Evolutionary conservation across 2,329 filamentous ascomycete genomes (phyloP), one percentile per base, ranked within the genome.

Genomic region (Dactylonectria macrodidyma): DNA sequence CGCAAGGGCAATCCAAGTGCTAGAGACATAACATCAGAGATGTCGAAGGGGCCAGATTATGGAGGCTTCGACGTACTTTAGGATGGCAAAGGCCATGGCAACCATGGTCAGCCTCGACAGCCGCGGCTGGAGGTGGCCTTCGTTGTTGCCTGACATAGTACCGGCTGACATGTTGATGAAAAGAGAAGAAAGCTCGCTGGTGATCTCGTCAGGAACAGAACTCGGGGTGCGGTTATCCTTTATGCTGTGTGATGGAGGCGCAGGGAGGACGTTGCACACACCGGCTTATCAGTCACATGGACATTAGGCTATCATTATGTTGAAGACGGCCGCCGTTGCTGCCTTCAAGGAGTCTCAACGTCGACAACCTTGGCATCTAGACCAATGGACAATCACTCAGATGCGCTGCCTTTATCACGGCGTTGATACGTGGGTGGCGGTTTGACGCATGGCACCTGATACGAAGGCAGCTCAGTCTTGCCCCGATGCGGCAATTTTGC

Each of bases 1-100:
- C 0, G 82, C 82, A 2, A 84, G 76, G 11, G 81, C 81, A n/a
- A 76, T 76, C 74, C 74, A 76, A 0, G 74, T 76, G 30, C 73
- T 76, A 5, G 7, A n/a, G 10, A 14, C 12, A 16, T 50, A 10
- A n/a, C 0, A 26, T 75, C 36, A 75, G 73, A 16, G 0, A 11
- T 30, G 7, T 1, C 1, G 0, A 9, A 3, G 16, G 6, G 9
- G 9, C 8, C 5, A 1, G 2, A 2, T 30, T 10, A 3, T 6
- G 2, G 16, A 19, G 9, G 14, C 44, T 26, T 2, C 1, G 1
- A 59, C 70, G 41, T 55, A 75, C 82, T 84, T 84, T 9, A 84
- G 74, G 54, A 84, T 84, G 16, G 82, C 82, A 68, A 84, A 84
- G 5, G 81, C 80, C 78, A 84, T 78, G 19, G 81, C 81, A 14